phyloP scores from a whole-genome alignment of 345 rosid species.

The Rhodamnia rubescens region DNA sequence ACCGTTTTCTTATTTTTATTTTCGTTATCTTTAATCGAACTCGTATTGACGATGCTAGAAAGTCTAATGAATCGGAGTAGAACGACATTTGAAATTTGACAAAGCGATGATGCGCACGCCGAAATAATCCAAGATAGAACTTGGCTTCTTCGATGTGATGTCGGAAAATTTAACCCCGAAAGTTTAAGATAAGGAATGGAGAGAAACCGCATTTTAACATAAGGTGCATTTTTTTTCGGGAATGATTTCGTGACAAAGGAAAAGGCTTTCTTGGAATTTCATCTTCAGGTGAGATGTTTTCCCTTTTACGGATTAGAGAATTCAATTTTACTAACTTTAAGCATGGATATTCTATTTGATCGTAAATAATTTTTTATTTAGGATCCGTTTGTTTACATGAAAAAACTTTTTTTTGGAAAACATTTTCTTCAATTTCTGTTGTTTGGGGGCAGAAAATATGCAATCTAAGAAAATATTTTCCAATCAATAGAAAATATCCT shows the following conservation, averaged over 20 bases:
- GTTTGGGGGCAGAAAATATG: too few species aligned
- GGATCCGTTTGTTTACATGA: too few species aligned
- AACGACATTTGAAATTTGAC: neutral
- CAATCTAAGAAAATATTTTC: too few species aligned
- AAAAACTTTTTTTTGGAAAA: too few species aligned
- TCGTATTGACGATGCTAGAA: fast-evolving
- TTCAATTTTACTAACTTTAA: neutral
- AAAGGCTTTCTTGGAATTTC: neutral
- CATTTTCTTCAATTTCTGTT: too few species aligned
- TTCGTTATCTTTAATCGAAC: neutral
- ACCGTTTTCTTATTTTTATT: fast-evolving
- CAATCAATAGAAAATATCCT: too few species aligned
- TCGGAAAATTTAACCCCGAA: too few species aligned
- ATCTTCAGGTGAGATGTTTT: neutral
- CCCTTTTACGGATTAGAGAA: fast-evolving
- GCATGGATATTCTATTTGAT: neutral
- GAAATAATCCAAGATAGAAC: neutral
- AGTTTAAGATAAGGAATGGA: neutral
- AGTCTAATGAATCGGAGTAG: neutral
- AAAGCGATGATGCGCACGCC: fast-evolving
- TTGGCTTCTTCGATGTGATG: too few species aligned
- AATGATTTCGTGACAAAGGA: neutral
- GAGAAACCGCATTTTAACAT: fast-evolving
- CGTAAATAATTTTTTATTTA: fast-evolving
- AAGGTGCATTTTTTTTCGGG: neutral